phyloP scores from a whole-genome alignment of 2,329 filamentous ascomycete species.

The Arthrobotrys sphaeroides region DNA sequence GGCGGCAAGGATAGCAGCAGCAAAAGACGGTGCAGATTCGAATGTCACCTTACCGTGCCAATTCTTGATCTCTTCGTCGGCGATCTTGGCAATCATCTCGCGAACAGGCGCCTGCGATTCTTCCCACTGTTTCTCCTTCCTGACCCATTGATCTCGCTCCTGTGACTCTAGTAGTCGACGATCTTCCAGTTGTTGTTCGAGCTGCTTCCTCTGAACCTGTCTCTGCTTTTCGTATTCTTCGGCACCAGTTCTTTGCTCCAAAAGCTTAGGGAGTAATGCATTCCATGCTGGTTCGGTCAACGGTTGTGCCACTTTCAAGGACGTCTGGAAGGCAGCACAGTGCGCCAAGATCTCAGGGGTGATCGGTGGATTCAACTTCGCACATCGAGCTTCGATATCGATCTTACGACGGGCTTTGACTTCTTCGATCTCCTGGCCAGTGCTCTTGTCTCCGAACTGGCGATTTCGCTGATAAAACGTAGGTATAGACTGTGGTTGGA shows the following conservation, averaged over 20 bases:
- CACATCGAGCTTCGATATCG: constrained; percentile 77
- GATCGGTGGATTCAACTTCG: constrained; percentile 73
- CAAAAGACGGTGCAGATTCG: constrained; percentile 74
- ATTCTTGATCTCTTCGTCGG: constrained; percentile 74
- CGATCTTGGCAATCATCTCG: constrained; percentile 71
- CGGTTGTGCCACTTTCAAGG: constrained; percentile 74
- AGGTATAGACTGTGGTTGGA: constrained; percentile 47
- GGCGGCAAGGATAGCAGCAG: constrained; percentile 74
- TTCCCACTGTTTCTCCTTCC: constrained; percentile 75
- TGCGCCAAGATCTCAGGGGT: constrained; percentile 71
- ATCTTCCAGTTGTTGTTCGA: constrained; percentile 60
- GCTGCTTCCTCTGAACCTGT: constrained; percentile 63
- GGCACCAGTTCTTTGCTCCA: constrained; percentile 73
- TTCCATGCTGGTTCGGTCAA: constrained; percentile 77
- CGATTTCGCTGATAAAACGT: constrained; percentile 54
- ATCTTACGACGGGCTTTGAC: constrained; percentile 71
- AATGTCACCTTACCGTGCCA: constrained; percentile 74
- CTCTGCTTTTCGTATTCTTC: constrained; percentile 68
- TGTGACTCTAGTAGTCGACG: constrained; percentile 65
- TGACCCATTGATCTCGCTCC: constrained; percentile 67
- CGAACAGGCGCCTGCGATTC: constrained; percentile 74
- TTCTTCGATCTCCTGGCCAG: constrained; percentile 71
- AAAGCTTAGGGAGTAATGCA: constrained; percentile 72
- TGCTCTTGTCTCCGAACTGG: constrained; percentile 66
- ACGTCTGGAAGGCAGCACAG: constrained; percentile 78